A percentile compares a stretch with the other conserved stretches of the same genome.
Evolutionary conservation across 2,329 filamentous ascomycete species (phyloP).

Genomic region (Geosmithia flava): DNA sequence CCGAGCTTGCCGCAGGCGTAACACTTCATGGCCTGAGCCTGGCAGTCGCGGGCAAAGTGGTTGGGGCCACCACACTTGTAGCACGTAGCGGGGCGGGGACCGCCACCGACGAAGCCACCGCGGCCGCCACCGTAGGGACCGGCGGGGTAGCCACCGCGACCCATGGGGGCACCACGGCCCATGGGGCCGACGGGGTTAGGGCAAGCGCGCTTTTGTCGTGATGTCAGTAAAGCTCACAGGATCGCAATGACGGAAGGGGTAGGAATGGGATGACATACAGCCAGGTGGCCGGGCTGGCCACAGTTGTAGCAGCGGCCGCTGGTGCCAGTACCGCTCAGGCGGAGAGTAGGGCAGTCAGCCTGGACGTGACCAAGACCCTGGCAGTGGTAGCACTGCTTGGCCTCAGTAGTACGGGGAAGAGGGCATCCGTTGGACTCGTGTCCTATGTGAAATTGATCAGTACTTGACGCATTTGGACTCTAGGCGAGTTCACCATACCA

Average conservation of each 20-base stretch:
- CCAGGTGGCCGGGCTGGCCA: conserved; percentile 83
- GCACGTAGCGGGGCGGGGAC: conserved; percentile 56
- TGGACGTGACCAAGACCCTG: conserved; percentile 97
- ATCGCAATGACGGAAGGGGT: neutral
- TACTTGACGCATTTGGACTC: neutral
- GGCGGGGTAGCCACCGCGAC: conserved; percentile 56
- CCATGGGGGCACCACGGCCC: conserved; percentile 54
- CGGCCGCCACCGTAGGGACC: conserved; percentile 59
- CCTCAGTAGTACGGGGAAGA: conserved; percentile 90
- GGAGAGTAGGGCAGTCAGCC: conserved; percentile 94
- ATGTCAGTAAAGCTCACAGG: neutral
- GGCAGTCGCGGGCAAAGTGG: conserved; percentile 96
- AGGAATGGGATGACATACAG: conserved; percentile 40
- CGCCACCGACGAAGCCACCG: conserved; percentile 60
- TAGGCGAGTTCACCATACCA: conserved; percentile 28
- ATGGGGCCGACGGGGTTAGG: conserved; percentile 56
- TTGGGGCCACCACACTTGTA: conserved; percentile 79
- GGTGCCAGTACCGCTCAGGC: conserved; percentile 70
- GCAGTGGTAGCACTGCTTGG: conserved; percentile 99
- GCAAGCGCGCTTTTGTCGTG: conserved; percentile 56
- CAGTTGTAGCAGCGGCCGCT: conserved; percentile 95
- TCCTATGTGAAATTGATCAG: conserved; percentile 25
- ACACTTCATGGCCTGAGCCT: conserved; percentile 97
- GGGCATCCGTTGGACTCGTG: conserved; percentile 98
- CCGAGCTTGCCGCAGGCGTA: conserved; percentile 93